phyloP scores from a whole-genome alignment of 495 filamentous ascomycete species.

The Articulospora tetracladia region DNA sequence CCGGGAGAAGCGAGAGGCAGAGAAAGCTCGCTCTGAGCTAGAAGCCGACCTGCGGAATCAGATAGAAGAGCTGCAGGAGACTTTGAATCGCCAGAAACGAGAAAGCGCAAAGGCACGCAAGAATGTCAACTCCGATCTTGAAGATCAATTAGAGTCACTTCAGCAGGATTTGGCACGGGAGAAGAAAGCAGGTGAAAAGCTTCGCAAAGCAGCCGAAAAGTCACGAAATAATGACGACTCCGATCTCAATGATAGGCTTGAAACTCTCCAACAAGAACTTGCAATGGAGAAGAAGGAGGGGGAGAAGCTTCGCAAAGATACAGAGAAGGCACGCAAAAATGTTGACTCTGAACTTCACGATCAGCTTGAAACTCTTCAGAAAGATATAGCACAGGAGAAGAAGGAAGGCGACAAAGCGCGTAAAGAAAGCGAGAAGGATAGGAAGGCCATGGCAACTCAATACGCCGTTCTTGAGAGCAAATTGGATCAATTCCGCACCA shows the following conservation, averaged over 20 bases:
- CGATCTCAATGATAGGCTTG: slow-evolving; percentile 41
- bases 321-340: slow-evolving; percentile 19
- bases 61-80: slow-evolving; percentile 44
- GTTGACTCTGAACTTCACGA: slow-evolving; percentile 40
- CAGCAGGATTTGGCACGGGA: slow-evolving; percentile 50
- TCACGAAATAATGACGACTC: no score
- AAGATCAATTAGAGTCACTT: slow-evolving; percentile 43
- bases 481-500: slow-evolving; percentile 61
- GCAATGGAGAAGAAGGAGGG: slow-evolving; percentile 47
- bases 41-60: slow-evolving; percentile 41
- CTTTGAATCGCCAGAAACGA: slow-evolving; percentile 34
- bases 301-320: slow-evolving; percentile 34
- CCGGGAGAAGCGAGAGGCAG: slow-evolving; percentile 41
- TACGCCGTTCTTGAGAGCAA: slow-evolving; percentile 60
- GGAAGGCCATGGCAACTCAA: slow-evolving; percentile 48
- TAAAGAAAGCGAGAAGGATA: slow-evolving; percentile 21
- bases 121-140: slow-evolving; percentile 47
- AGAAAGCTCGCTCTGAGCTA: slow-evolving; percentile 20
- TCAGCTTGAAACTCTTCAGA: slow-evolving; percentile 42
- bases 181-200: slow-evolving; percentile 32
- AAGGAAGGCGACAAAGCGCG: slow-evolving; percentile 24
- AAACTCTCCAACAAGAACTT: slow-evolving; percentile 46
- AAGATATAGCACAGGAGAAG: slow-evolving; percentile 50
- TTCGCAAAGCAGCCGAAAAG: slow-evolving; percentile 20
- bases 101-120: slow-evolving; percentile 22